phyloP scores from a whole-genome alignment of 768 basidiomycete genomes.

The Macrolepiota dolichaula region DNA sequence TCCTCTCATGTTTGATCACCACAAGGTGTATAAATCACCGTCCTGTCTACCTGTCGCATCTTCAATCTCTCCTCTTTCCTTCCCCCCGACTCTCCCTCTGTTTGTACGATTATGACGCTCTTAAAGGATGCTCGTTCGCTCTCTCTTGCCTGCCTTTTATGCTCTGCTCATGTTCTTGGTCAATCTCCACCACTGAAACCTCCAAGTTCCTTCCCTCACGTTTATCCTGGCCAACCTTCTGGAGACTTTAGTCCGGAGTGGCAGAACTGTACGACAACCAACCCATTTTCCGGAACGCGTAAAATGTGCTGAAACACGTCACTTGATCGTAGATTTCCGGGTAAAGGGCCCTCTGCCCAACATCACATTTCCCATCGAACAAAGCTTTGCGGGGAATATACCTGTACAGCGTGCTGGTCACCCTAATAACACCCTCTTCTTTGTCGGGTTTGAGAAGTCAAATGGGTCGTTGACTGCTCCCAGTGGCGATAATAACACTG shows the following conservation, averaged over 20 bases:
- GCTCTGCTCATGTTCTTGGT: conserved; percentile 18
- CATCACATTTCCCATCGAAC: conserved; percentile 48
- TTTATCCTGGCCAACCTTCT: conserved; percentile 42
- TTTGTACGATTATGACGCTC: conserved; percentile 17
- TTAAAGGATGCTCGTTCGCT: conserved; percentile 21
- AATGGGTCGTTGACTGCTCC: conserved; percentile 51
- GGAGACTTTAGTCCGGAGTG: conserved; percentile 52
- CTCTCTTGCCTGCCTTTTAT: conserved; percentile 21
- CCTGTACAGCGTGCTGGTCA: conserved; percentile 56
- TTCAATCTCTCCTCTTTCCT: background rate
- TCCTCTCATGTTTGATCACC: background rate
- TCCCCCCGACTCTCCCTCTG: background rate
- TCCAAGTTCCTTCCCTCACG: conserved; percentile 45
- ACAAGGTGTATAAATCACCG: background rate
- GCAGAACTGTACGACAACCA: conserved; percentile 51
- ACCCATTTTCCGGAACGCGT: background rate
- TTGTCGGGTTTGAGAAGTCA: conserved; percentile 57
- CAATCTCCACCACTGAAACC: conserved; percentile 22
- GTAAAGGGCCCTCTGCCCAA: conserved; percentile 57
- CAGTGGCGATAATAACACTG: conserved; percentile 25
- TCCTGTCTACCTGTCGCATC: background rate
- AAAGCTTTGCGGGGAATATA: conserved; percentile 64
- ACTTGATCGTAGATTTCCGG: conserved; percentile 45
- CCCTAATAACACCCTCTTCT: conserved; percentile 66
- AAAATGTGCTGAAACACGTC: background rate